Percentiles rank a stretch among this genome's conserved stretches.
Conservation (phyloP, 352 stramenopile genomes). For the Phytophthora lateralis region DNA sequence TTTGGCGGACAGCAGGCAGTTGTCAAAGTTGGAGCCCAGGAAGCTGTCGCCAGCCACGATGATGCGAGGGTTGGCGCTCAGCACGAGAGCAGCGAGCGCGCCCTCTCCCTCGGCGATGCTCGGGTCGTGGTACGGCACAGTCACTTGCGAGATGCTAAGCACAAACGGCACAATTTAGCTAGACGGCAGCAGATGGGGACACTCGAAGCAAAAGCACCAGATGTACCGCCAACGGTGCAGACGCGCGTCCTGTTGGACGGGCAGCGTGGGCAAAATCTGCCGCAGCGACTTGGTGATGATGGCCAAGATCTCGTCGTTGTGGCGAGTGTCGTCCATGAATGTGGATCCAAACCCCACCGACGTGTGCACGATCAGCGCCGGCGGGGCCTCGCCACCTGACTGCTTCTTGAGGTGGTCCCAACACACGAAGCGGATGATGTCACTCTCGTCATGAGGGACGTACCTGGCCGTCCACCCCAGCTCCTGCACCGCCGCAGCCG, state of each 20-base stretch:
- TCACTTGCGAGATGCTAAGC: constrained; percentile 71
- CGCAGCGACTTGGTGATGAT: constrained; percentile 55
- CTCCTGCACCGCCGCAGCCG: constrained; percentile 39
- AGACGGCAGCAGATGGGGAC: constrained; percentile 2
- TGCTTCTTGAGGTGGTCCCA: constrained; percentile 80
- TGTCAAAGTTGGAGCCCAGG: constrained; percentile 73
- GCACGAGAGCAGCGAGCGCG: constrained; percentile 35
- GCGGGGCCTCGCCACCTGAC: not conserved
- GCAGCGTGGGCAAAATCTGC: constrained; percentile 62
- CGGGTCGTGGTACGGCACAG: constrained; percentile 42
- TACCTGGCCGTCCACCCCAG: constrained; percentile 75
- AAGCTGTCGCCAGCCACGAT: constrained; percentile 73
- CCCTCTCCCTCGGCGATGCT: constrained; percentile 16
- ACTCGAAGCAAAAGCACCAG: not conserved
- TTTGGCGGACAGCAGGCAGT: constrained; percentile 70
- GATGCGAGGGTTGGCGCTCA: constrained; percentile 59
- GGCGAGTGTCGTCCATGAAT: constrained; percentile 62
- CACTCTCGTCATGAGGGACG: constrained; percentile 52
- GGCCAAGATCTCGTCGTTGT: constrained; percentile 59
- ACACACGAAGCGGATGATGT: constrained; percentile 76
- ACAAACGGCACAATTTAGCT: constrained; percentile 4
- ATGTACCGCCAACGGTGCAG: constrained; percentile 74
- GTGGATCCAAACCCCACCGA: constrained; percentile 61
- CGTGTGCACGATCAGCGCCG: constrained; percentile 67
- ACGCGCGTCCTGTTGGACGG: constrained; percentile 46